These are phyloP conservation scores for Metschnikowia cerradonensis DNA, from an alignment of 805 yeast species.

Conservation along the genomic window DNA sequence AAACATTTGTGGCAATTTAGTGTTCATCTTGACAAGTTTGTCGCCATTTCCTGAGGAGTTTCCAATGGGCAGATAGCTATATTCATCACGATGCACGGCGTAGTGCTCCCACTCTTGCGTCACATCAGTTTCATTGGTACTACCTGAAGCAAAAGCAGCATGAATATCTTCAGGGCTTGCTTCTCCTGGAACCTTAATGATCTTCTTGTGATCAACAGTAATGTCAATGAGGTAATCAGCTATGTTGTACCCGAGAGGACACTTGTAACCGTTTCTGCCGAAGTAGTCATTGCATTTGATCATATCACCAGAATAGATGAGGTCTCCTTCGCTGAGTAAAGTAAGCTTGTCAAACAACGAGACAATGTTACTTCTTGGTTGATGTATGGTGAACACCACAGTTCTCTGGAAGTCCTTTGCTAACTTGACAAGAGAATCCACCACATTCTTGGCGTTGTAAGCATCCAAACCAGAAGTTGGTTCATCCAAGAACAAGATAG, in stretches of 20 bases:
- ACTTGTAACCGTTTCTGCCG: conserved; percentile 65
- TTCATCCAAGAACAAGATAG: conserved; percentile 79
- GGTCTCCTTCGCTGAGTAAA: conserved; percentile 76
- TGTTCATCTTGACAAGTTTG: conserved; percentile 15
- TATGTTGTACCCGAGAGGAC: conserved; percentile 88
- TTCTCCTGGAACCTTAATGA: conserved; percentile 19
- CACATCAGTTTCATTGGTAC: conserved; percentile 44
- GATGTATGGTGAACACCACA: conserved; percentile 90
- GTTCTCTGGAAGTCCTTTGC: conserved; percentile 83
- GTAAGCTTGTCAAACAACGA: conserved; percentile 81
- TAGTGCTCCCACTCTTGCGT: conserved; percentile 85
- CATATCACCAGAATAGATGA: conserved; percentile 87
- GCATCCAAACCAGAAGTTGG: conserved; percentile 97
- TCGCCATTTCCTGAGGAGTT: conserved; percentile 20
- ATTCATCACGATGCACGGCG: conserved; percentile 77
- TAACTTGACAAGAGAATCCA: conserved; percentile 76
- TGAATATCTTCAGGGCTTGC: conserved; percentile 25
- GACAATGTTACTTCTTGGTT: conserved; percentile 94
- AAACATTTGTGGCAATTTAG: conserved; percentile 32
- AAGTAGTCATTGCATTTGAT: conserved; percentile 71
- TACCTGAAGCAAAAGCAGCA: conserved; percentile 22
- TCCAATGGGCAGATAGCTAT: conserved; percentile 28
- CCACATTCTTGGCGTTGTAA: conserved; percentile 86
- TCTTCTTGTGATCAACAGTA: conserved; percentile 59
- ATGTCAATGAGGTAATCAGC: conserved; percentile 93